Conservation (phyloP, 371 early-diverging fungal species). For the Dentiscutata heterogama region DNA sequence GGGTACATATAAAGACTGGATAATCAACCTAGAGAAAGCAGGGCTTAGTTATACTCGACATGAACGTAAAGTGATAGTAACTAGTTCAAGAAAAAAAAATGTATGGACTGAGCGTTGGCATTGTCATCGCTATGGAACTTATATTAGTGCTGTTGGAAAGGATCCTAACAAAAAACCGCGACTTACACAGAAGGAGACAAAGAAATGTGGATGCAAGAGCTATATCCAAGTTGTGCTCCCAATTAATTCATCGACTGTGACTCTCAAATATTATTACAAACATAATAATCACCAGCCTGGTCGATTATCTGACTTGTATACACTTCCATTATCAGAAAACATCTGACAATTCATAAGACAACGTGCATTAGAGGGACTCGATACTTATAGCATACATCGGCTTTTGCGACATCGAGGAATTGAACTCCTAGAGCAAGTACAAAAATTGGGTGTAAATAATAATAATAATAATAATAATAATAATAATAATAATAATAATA, state of each 20-base stretch:
- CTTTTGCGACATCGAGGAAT: not conserved
- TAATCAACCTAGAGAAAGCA: conserved; percentile 10
- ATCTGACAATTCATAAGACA: not conserved
- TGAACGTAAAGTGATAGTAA: not conserved
- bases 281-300: not conserved
- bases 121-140: not conserved
- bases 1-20: not conserved
- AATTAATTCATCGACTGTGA: not conserved
- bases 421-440: not conserved
- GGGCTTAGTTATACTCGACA: not conserved
- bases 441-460: not conserved
- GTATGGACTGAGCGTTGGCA: not conserved
- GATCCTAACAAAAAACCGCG: not conserved
- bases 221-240: not conserved
- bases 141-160: not conserved
- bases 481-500: not conserved
- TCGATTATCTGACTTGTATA: not conserved
- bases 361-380: not conserved
- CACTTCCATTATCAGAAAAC: not conserved
- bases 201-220: not conserved
- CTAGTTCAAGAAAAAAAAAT: not conserved
- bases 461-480: too few species aligned
- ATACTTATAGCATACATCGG: not conserved
- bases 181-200: not conserved
- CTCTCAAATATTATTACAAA: not conserved